phyloP scores from a whole-genome alignment of 345 rosid species.

The Adansonia digitata region DNA sequence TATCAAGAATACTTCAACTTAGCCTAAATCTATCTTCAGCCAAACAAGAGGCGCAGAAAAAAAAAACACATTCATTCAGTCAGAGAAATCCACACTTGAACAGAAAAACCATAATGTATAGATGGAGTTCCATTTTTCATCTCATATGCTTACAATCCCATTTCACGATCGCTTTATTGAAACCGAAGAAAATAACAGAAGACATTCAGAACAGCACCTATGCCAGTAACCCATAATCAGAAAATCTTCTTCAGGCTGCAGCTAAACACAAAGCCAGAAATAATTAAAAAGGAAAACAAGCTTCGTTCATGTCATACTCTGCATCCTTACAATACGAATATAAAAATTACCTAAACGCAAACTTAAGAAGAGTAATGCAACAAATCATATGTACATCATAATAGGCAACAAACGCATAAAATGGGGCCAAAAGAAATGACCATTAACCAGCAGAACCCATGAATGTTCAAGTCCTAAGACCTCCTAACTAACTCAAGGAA shows the following conservation, averaged over 20 bases:
- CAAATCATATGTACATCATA: background rate
- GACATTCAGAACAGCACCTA: background rate
- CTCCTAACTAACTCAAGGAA: background rate
- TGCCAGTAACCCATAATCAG: background rate
- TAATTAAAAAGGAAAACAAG: background rate
- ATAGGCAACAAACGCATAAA: background rate
- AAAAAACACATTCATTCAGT: background rate
- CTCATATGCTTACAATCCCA: background rate
- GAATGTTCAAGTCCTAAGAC: background rate
- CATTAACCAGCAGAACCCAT: background rate
- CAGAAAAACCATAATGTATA: background rate
- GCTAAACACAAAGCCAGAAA: background rate
- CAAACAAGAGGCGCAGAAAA: background rate
- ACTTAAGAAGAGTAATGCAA: too few relatives aligned
- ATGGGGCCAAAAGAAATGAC: background rate
- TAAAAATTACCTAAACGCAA: background rate
- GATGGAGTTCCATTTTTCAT: background rate
- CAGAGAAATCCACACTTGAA: background rate
- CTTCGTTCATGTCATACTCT: too few relatives aligned
- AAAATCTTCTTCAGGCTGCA: background rate
- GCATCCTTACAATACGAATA: background rate
- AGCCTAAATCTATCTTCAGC: background rate
- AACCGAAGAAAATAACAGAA: background rate
- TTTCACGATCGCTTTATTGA: constrained; percentile 7
- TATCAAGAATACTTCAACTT: background rate